Conservation (phyloP, 805 yeast genomes). For the Clavispora vitiphila region DNA sequence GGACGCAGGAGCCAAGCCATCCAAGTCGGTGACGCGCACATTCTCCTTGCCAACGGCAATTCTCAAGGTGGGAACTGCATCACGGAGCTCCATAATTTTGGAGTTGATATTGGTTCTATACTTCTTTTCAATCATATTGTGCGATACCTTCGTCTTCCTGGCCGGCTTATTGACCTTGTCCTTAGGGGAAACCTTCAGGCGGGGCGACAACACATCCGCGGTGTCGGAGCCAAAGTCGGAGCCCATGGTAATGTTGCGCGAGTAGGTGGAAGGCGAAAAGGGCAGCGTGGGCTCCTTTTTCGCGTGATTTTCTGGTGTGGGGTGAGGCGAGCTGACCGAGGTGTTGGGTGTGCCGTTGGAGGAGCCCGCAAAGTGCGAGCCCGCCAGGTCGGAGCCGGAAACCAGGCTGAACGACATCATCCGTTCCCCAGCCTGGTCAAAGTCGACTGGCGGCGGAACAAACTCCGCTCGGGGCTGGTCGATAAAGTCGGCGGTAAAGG, state of each 20-base stretch:
- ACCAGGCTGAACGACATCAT: slow-evolving; percentile 6
- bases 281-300: slow-evolving; percentile 3
- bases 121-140: slow-evolving; percentile 76
- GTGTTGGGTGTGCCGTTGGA: slow-evolving; percentile 5
- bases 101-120: slow-evolving; percentile 74
- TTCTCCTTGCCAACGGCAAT: slow-evolving; percentile 43
- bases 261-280: neutral
- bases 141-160: slow-evolving; percentile 58
- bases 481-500: neutral
- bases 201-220: neutral
- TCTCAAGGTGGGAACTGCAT: slow-evolving; percentile 73
- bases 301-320: slow-evolving; percentile 3
- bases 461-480: neutral
- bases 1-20: slow-evolving; percentile 72
- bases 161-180: slow-evolving; percentile 39
- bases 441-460: neutral
- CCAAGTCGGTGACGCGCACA: slow-evolving; percentile 42
- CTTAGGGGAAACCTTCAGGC: neutral
- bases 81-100: slow-evolving; percentile 62
- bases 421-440: neutral
- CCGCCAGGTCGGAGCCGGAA: slow-evolving; percentile 5
- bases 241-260: neutral
- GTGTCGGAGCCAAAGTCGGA: slow-evolving; percentile 1
- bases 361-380: slow-evolving; percentile 4
- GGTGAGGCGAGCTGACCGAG: slow-evolving; percentile 4